A percentile compares a stretch with the other conserved stretches of the same genome.
These are phyloP conservation scores for Musa itinerans DNA, from an alignment of 176 grass and related monocot genomes.

Conservation along the genomic window DNA sequence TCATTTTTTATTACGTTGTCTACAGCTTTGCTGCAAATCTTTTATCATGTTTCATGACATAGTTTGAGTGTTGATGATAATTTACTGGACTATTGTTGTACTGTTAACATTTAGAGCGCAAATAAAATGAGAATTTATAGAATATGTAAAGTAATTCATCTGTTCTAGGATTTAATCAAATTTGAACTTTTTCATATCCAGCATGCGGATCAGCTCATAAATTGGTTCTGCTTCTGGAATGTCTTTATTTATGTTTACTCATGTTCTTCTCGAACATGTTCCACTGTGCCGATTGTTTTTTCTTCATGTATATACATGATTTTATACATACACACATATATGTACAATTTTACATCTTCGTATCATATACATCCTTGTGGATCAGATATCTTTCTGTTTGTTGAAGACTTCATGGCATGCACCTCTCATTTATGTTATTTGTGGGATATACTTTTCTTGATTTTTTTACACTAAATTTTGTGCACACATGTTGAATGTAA, in stretches of 20 bases:
- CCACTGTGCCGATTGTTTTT: too few species aligned
- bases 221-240: too few species aligned
- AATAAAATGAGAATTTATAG: not conserved
- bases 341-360: too few species aligned
- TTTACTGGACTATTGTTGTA: too few species aligned
- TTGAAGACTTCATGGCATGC: not conserved
- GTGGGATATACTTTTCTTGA: not conserved
- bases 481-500: not conserved
- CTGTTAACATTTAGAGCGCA: too few species aligned
- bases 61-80: not conserved
- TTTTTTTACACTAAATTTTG: not conserved
- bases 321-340: too few species aligned
- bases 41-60: not conserved
- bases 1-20: not conserved
- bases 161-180: too few species aligned
- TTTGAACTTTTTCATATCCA: too few species aligned
- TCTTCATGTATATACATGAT: too few species aligned
- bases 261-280: too few species aligned
- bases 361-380: not conserved
- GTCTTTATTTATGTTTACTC: too few species aligned
- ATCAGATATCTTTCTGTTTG: not conserved
- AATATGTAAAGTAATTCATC: not conserved
- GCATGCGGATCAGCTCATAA: too few species aligned
- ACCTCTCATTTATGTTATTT: not conserved
- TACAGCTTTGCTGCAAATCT: not conserved